phyloP scores from a whole-genome alignment of 352 stramenopile genomes.

The Phytophthora macrochlamydospora region DNA sequence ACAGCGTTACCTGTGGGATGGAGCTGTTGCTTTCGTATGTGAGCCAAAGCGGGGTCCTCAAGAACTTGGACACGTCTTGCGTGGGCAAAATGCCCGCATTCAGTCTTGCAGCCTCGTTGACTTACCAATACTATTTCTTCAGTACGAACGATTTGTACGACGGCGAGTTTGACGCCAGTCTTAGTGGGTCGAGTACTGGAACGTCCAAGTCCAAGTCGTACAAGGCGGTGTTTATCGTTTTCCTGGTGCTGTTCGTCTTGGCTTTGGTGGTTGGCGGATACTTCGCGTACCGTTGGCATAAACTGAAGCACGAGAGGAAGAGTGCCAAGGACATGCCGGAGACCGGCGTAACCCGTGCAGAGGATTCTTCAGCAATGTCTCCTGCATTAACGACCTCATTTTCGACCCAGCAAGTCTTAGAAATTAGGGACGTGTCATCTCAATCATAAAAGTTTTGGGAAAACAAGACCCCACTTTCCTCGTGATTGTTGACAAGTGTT shows the following conservation, averaged over 20 bases:
- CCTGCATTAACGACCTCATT: too few relatives aligned
- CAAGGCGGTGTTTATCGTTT: constrained; percentile 44
- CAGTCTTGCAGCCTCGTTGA: constrained; percentile 26
- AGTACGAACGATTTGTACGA: constrained; percentile 46
- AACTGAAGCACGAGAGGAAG: neutral
- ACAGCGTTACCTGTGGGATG: constrained; percentile 48
- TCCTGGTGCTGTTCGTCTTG: neutral
- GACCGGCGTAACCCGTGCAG: too few relatives aligned
- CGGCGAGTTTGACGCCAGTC: constrained; percentile 33
- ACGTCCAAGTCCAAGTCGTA: constrained; percentile 10
- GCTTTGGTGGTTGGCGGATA: neutral
- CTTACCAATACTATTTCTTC: constrained; percentile 34
- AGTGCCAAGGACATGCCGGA: neutral
- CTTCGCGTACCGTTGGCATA: neutral
- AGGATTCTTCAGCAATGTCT: too few relatives aligned
- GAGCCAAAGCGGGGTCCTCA: constrained; percentile 33
- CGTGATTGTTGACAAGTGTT: neutral
- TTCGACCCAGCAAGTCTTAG: too few relatives aligned
- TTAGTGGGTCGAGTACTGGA: constrained; percentile 14
- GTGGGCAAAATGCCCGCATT: constrained; percentile 38
- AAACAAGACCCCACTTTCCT: too few relatives aligned
- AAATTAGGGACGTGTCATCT: too few relatives aligned
- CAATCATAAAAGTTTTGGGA: too few relatives aligned
- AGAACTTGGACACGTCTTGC: constrained; percentile 51
- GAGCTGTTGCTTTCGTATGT: constrained; percentile 53